A percentile compares a stretch with the other conserved stretches of the same genome.
Evolutionary conservation across 345 rosid species (phyloP).

Genomic region (Gossypium mustelinum): DNA sequence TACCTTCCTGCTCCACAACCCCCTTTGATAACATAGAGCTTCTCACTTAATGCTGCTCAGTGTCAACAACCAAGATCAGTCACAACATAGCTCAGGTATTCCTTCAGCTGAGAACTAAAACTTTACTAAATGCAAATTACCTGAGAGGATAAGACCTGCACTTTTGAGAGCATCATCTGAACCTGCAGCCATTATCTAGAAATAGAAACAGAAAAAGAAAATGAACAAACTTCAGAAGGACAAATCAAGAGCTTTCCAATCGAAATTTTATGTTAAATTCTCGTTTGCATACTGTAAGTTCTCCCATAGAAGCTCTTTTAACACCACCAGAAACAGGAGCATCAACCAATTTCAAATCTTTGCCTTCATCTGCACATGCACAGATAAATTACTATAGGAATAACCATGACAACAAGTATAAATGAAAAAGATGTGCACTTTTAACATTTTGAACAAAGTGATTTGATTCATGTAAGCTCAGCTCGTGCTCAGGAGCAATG

Average conservation of each 20-base stretch:
- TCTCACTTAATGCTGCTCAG: slow-evolving; percentile 82
- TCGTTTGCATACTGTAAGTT: slow-evolving; percentile 61
- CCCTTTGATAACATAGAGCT: slow-evolving; percentile 87
- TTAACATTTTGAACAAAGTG: not conserved
- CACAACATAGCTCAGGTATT: slow-evolving; percentile 17
- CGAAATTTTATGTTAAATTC: not conserved
- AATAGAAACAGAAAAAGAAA: slow-evolving; percentile 6
- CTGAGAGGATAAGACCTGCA: slow-evolving; percentile 70
- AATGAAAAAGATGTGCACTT: not conserved
- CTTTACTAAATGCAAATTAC: slow-evolving; percentile 27
- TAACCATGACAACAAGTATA: not conserved
- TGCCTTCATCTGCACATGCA: slow-evolving; percentile 54
- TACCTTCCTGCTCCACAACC: slow-evolving; percentile 98
- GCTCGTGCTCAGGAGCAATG: not conserved
- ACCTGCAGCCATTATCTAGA: slow-evolving; percentile 93
- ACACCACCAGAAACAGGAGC: slow-evolving; percentile 99
- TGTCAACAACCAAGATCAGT: slow-evolving; percentile 21
- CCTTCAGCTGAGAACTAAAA: slow-evolving; percentile 16
- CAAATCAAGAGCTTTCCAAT: slow-evolving; percentile 20
- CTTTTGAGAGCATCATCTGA: slow-evolving; percentile 65
- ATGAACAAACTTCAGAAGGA: slow-evolving; percentile 13
- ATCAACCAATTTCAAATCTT: slow-evolving; percentile 81
- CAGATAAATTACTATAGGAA: slow-evolving; percentile 3
- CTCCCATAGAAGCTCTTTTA: slow-evolving; percentile 80
- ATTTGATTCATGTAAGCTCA: not conserved